Base-by-base conservation (phyloP, 2,329 filamentous ascomycete species). In the Botrytis galanthina region DNA sequence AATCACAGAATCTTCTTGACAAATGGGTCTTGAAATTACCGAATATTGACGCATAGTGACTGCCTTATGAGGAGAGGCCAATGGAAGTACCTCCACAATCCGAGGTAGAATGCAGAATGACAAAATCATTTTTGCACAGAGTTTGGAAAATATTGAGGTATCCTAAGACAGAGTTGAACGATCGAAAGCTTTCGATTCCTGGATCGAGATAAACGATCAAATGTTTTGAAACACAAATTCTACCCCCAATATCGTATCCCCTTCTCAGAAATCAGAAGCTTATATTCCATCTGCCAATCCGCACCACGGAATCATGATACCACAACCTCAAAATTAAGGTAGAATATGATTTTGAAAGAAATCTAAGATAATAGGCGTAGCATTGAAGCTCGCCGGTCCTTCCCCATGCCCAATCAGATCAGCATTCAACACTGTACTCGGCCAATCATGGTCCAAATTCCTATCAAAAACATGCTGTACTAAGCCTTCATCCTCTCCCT, bases 371-470 rank as follows among this genome's bases (percentile, higher is more conserved):
- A 75, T 71, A 7, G 69, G 48, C 3, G 74, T 74, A 16, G 74
- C 74, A 70, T 75, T 72, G 37, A 73, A 75, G 4, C 60, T 67
- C 9, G 72, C 73, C 1, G 61, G 71, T 1, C 51, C 35, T 32
- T 74, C 61, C 18, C 44, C 66, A 42, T 48, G 22, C 14, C 26
- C 22, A n/a, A 60, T 66, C 26, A 62, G 64, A 72, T 75, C 74
- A 29, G 35, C 64, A 74, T 74, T 75, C 35, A 46, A n/a, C 7
- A 51, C 60, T 57, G 71, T 75, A 60, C 71, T 73, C 12, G 75
- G 75, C 75, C 75, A 75, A 63, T 72, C 73, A 64, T 75, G 75
- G 3, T 37, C 69, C 39, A 75, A 51, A 9, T 44, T 63, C 9
- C 14, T 46, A 57, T 75, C 69, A n/a, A 73, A 75, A 42, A 73